Evolutionary conservation across 495 filamentous ascomycete species (phyloP), one percentile per base, ranked within the genome.

Genomic region (Recurvomyces mirabilis): DNA sequence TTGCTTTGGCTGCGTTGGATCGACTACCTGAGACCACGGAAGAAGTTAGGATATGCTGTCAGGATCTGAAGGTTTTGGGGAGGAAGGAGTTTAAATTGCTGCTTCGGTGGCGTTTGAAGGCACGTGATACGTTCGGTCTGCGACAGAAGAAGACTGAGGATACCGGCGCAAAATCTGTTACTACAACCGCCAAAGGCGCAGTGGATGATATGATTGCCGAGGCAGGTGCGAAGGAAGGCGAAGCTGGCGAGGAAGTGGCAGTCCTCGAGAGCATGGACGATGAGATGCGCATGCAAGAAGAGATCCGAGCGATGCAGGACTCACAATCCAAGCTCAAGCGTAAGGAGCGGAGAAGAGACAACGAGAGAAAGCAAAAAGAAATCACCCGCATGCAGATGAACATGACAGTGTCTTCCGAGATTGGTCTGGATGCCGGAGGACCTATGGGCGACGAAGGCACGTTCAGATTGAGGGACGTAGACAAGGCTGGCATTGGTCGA

Each of bases 351-450:
- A 69, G 86, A 47, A 79, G 73, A 53, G 84, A 88, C 29, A 95
- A 95, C 49, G 88, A 94, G 61, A 78, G 77, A 57, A 94, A 87
- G 65, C 78, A 81, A 51, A 87, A 82, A 60, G 88, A 94, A 44
- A 88, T 94, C 42, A 69, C 88, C 22, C 81, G 91, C 35, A 77
- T 96, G 81, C 93, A 98, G 64, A 75, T 98, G 69, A 77, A 94
- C 62, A 96, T 98, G 93, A 85, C 79, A 13, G 81, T 86, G 1
- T 89, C 91, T 13, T 88, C 84, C 69, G 93, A 98, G 48, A 93
- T 98, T 52, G 91, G 91, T 51, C 79, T 91, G 68, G 89, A 95
- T 59, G 86, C 94, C 59, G 65, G 71, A n/a, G 84, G 84, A 11
- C 79, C 82, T 1, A 64, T 69, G 25, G 87, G 85, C 5, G 75